Evolutionary conservation across 345 rosid species (phyloP).

Genomic region (Pugionium cornutum): DNA sequence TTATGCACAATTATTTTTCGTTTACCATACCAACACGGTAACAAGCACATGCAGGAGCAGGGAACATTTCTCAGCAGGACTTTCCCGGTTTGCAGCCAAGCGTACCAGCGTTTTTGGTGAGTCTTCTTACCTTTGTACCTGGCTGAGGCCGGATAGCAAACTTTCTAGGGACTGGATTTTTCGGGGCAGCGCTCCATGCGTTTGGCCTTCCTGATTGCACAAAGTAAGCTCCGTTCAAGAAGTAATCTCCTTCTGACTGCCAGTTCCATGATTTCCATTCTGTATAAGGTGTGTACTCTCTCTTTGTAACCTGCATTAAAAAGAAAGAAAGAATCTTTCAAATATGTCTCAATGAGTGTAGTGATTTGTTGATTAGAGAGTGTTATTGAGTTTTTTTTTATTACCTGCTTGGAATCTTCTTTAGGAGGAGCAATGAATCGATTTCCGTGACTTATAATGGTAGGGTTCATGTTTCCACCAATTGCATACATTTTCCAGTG

Average conservation of each 20-base stretch:
- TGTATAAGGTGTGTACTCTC: conserved; percentile 44
- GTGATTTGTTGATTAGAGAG: conserved; percentile 1
- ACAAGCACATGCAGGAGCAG: background rate
- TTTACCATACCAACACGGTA: conserved; percentile 29
- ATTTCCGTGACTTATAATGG: conserved; percentile 78
- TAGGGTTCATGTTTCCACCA: conserved; percentile 63
- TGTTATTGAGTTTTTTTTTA: background rate
- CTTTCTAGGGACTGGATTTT: conserved; percentile 41
- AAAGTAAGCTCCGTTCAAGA: conserved; percentile 74
- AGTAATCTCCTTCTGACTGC: conserved; percentile 65
- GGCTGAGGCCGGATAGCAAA: conserved; percentile 43
- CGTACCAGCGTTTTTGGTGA: conserved; percentile 56
- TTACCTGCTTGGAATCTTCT: conserved; percentile 50
- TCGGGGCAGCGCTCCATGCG: conserved; percentile 9
- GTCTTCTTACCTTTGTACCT: conserved; percentile 46
- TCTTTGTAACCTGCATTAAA: conserved; percentile 54
- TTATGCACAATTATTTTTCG: conserved; percentile 25
- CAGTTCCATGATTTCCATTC: conserved; percentile 71
- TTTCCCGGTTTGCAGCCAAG: conserved; percentile 46
- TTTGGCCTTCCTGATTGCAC: conserved; percentile 56
- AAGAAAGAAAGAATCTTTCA: background rate
- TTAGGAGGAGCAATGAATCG: conserved; percentile 67
- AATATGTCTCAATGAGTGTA: conserved; percentile 15
- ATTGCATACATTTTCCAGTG: conserved; percentile 76
- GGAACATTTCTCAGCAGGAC: conserved; percentile 38